phyloP scores from a whole-genome alignment of 345 rosid genomes.

The Populus davidiana region DNA sequence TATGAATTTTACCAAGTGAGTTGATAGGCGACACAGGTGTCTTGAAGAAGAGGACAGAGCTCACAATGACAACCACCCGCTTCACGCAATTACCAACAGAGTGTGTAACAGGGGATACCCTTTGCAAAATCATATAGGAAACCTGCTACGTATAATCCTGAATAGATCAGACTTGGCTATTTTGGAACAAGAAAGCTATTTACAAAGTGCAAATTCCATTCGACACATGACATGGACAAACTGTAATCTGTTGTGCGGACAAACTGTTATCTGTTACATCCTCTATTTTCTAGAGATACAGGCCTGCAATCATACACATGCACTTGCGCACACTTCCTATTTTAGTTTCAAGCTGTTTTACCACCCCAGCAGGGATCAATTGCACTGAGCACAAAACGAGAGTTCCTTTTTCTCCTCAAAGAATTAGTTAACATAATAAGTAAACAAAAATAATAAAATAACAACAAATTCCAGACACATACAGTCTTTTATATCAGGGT shows the following conservation, averaged over 20 bases:
- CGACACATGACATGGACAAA: not conserved
- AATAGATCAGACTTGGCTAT: not conserved
- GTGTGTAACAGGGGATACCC: constrained; percentile 97
- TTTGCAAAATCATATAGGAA: constrained; percentile 87
- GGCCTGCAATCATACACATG: not conserved
- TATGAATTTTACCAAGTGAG: constrained; percentile 54
- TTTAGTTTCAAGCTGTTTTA: not conserved
- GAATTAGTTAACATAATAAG: not conserved
- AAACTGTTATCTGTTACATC: not conserved
- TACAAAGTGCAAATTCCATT: not conserved
- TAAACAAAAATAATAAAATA: not conserved
- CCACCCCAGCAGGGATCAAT: not conserved
- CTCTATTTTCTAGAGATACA: not conserved
- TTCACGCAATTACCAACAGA: constrained; percentile 99
- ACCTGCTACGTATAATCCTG: constrained; percentile 48
- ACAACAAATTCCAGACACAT: not conserved
- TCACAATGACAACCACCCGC: constrained; percentile 98
- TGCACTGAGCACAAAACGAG: not conserved
- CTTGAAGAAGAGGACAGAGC: constrained; percentile 87
- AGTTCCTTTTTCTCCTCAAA: not conserved
- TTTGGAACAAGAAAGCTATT: not conserved
- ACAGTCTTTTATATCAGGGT: not conserved
- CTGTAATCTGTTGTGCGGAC: not conserved
- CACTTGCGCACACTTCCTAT: not conserved
- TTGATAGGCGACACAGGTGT: constrained; percentile 84